Conservation (phyloP, 306 rosid species). For the Corylus americana region DNA sequence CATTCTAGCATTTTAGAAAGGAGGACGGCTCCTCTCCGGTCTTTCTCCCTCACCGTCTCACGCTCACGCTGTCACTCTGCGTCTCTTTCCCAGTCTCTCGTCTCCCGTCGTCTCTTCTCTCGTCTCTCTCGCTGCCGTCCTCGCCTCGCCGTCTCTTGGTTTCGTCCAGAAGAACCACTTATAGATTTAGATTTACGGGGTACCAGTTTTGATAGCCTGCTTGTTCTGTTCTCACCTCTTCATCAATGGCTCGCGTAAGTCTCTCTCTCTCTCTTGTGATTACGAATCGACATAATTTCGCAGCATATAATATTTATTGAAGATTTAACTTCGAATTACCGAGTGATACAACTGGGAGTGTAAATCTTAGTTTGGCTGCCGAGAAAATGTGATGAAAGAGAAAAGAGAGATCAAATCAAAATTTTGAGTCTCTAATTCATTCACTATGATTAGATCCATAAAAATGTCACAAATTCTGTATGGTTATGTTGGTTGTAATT, state of each 20-base stretch:
- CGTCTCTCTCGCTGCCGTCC: background rate
- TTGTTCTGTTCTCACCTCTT: background rate
- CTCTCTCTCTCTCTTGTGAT: background rate
- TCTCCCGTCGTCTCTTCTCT: too few relatives aligned
- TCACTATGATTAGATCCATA: background rate
- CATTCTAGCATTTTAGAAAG: too few relatives aligned
- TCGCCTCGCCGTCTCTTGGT: constrained; percentile 38
- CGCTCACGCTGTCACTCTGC: too few relatives aligned
- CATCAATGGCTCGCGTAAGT: constrained; percentile 26
- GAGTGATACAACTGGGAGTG: background rate
- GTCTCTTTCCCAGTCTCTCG: too few relatives aligned
- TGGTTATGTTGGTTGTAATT: background rate
- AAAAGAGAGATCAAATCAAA: background rate
- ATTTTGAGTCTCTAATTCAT: background rate
- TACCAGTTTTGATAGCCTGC: too few relatives aligned
- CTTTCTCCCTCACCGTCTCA: too few relatives aligned
- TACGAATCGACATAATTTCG: background rate
- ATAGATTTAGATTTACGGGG: too few relatives aligned
- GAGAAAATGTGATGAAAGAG: background rate
- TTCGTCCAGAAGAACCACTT: too few relatives aligned
- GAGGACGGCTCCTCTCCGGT: too few relatives aligned
- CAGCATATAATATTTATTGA: background rate
- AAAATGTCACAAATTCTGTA: background rate
- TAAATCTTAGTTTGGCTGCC: background rate
- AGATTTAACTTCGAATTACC: background rate